Percentiles rank a stretch among this genome's conserved stretches.
Conservation (phyloP, 176 grass and related monocot species). For the Bothriochloa decipiens region DNA sequence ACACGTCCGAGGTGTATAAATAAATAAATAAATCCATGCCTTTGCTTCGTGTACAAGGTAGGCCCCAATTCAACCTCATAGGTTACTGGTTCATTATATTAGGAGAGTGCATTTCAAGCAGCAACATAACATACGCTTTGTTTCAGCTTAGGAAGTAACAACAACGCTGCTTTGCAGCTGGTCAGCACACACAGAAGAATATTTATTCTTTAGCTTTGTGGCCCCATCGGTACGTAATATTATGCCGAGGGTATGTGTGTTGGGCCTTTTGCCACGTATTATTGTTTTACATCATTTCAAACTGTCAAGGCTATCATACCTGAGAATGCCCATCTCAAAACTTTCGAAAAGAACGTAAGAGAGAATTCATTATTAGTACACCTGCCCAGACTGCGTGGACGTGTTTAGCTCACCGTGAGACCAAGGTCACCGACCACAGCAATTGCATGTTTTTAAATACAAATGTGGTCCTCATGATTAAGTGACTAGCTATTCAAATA, state of each 20-base stretch:
- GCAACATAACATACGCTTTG: slow-evolving; percentile 1
- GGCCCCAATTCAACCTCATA: slow-evolving; percentile 6
- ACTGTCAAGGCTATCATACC: too few relatives aligned
- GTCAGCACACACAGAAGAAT: slow-evolving; percentile 14
- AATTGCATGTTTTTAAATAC: too few relatives aligned
- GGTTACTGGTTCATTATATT: neutral
- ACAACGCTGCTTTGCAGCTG: neutral
- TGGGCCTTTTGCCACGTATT: neutral
- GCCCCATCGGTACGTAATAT: neutral
- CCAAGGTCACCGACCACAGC: too few relatives aligned
- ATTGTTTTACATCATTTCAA: too few relatives aligned
- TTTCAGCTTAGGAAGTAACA: slow-evolving; percentile 36
- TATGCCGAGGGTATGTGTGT: slow-evolving; percentile 3
- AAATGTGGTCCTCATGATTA: too few relatives aligned
- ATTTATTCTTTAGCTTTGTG: slow-evolving; percentile 14
- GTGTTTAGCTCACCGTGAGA: too few relatives aligned
- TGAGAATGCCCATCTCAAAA: too few relatives aligned
- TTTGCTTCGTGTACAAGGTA: slow-evolving; percentile 34
- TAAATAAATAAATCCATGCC: neutral
- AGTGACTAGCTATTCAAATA: too few relatives aligned
- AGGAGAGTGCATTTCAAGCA: neutral
- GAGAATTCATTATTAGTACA: too few relatives aligned
- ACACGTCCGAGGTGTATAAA: too few relatives aligned
- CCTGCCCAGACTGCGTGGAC: too few relatives aligned
- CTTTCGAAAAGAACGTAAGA: too few relatives aligned